phyloP scores from a whole-genome alignment of 2,329 filamentous ascomycete species.

The Neonectria ditissima region DNA sequence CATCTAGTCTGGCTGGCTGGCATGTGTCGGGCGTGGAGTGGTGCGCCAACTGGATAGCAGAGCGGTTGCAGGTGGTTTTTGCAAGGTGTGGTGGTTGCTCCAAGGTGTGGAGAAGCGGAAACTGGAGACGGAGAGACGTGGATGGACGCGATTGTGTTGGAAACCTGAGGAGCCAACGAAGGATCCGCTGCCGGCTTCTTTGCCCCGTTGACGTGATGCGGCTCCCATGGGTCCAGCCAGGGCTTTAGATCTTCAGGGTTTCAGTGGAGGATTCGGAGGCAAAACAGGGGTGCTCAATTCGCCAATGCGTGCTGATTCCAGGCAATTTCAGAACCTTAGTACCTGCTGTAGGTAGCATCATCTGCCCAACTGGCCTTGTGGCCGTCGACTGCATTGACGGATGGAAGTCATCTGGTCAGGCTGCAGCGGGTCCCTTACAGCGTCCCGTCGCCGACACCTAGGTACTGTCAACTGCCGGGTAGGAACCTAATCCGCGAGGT shows the following conservation, averaged over 20 bases:
- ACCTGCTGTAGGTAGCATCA: too few species aligned
- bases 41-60: constrained; percentile 27
- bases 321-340: background rate
- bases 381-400: background rate
- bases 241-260: constrained; percentile 2
- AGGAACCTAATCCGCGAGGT: too few species aligned
- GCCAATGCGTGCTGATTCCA: background rate
- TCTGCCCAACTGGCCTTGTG: background rate
- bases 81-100: constrained; percentile 7
- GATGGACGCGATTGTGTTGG: background rate
- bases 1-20: constrained; percentile 21
- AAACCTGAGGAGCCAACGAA: background rate
- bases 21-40: constrained; percentile 38
- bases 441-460: too few species aligned
- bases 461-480: too few species aligned
- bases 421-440: background rate
- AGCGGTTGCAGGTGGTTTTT: constrained; percentile 14
- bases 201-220: constrained; percentile 17
- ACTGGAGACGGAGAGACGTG: background rate
- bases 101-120: constrained; percentile 2
- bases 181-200: constrained; percentile 15
- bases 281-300: constrained; percentile 6
- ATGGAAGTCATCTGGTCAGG: background rate
- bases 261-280: background rate
- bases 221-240: background rate